Conservation (phyloP, 257 asterid genomes). For the Ligustrum vulgare region DNA sequence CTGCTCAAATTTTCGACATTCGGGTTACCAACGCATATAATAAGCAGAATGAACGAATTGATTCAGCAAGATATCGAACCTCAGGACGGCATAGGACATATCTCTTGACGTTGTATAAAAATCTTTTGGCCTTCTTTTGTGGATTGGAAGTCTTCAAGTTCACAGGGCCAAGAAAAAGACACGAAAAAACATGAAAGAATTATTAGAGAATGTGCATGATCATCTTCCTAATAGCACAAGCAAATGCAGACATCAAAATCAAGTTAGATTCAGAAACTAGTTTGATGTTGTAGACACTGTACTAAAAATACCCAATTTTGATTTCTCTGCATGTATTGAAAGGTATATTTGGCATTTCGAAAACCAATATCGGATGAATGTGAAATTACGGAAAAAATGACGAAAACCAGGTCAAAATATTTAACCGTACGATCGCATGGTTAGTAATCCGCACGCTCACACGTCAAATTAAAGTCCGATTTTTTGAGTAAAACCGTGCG, state of each 20-base stretch:
- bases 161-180: neutral
- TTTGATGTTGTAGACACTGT: no score
- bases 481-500: no score
- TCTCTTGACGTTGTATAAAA: constrained; percentile 47
- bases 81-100: constrained; percentile 55
- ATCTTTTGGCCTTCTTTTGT: constrained; percentile 34
- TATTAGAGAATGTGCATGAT: neutral
- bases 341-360: no score
- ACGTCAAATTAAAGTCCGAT: no score
- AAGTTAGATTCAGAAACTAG: neutral
- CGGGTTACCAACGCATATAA: neutral
- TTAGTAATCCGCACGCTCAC: no score
- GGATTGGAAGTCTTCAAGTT: constrained; percentile 40
- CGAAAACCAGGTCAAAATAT: no score
- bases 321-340: no score
- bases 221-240: no score
- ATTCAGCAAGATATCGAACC: constrained; percentile 29
- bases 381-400: no score
- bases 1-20: constrained; percentile 28
- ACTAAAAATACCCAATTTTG: no score
- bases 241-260: neutral
- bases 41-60: constrained; percentile 4
- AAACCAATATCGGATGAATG: no score
- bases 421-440: no score
- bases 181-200: neutral